Percentiles rank a stretch among this genome's conserved stretches.
These are phyloP conservation scores for Cladosporium sp. DNA, from an alignment of 2,329 filamentous ascomycete genomes.

Conservation along the genomic window DNA sequence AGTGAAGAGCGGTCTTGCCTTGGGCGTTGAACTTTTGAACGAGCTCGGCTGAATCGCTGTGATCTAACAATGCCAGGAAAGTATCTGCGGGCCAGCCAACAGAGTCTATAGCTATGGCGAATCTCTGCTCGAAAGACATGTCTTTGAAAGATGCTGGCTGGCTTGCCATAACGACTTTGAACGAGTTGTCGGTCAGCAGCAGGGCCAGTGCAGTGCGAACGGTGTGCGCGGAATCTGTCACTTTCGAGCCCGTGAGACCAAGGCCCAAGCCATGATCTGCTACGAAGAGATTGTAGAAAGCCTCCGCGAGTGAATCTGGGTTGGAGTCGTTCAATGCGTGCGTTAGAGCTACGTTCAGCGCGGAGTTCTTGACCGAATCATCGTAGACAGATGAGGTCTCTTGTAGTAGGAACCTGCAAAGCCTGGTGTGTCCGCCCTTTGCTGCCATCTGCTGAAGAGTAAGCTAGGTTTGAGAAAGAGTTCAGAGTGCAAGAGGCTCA, in stretches of 20 bases:
- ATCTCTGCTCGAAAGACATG: background rate
- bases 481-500: background rate
- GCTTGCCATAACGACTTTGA: background rate
- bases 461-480: background rate
- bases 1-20: background rate
- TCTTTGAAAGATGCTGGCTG: background rate
- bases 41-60: background rate
- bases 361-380: background rate
- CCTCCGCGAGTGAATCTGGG: background rate
- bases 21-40: background rate
- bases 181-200: background rate
- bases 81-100: background rate
- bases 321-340: background rate
- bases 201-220: background rate
- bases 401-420: background rate
- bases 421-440: background rate
- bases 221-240: background rate
- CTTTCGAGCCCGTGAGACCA: background rate
- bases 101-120: background rate
- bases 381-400: background rate
- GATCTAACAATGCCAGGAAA: background rate
- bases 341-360: background rate
- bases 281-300: background rate
- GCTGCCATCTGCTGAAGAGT: background rate
- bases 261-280: background rate